These are phyloP conservation scores for Canavalia ensiformis DNA, from an alignment of 306 rosid genomes.

Conservation along the genomic window DNA sequence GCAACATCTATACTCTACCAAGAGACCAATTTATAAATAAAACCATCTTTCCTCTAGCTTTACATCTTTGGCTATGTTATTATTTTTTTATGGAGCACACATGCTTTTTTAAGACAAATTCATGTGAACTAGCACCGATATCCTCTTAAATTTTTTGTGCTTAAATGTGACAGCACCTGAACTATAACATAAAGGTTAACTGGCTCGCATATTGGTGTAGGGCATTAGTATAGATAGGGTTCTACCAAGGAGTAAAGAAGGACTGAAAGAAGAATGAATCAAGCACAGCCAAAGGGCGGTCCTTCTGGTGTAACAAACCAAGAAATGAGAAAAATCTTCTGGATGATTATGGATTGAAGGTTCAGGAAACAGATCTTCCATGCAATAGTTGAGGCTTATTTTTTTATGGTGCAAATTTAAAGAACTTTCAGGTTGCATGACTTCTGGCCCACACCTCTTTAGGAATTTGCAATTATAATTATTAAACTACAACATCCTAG, in stretches of 20 bases:
- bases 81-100: constrained; percentile 4
- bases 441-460: constrained; percentile 2
- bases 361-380: constrained; percentile 19
- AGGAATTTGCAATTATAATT: constrained; percentile 4
- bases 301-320: constrained; percentile 16
- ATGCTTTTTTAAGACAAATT: background rate
- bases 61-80: constrained; percentile 16
- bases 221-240: constrained; percentile 7
- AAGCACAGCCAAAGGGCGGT: constrained; percentile 1
- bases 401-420: constrained; percentile 5
- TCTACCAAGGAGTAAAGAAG: constrained; percentile 31
- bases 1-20: constrained; percentile 17
- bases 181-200: constrained; percentile 10
- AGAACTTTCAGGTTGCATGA: background rate
- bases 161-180: background rate
- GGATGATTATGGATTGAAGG: constrained; percentile 26
- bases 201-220: background rate
- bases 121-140: background rate
- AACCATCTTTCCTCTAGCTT: constrained; percentile 4
- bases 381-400: constrained; percentile 11
- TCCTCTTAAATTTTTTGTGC: constrained; percentile 22
- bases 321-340: background rate
- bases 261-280: constrained; percentile 5
- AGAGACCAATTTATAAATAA: constrained; percentile 24
- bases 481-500: background rate